These are phyloP conservation scores for Periconia macrospinosa DNA, from an alignment of 2,329 filamentous ascomycete species.

Conservation along the genomic window DNA sequence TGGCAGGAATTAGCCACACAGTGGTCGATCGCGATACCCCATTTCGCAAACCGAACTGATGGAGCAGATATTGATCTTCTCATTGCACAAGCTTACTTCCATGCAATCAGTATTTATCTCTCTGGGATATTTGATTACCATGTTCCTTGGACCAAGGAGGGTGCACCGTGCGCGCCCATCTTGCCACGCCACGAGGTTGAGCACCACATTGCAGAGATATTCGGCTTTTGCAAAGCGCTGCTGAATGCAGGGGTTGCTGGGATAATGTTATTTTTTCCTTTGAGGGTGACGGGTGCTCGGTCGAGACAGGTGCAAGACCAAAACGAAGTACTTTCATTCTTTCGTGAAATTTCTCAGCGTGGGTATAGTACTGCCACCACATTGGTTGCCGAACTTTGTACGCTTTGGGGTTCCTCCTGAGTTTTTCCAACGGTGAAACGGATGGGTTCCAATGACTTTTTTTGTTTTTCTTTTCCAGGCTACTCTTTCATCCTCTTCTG, in stretches of 20 bases:
- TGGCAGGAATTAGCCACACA: constrained; percentile 16
- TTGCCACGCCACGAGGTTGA: constrained; percentile 13
- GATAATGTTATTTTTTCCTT: constrained; percentile 26
- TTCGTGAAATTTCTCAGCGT: background rate
- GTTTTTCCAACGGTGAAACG: too few relatives aligned
- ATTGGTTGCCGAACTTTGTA: too few relatives aligned
- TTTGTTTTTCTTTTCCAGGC: too few relatives aligned
- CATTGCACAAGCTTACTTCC: constrained; percentile 20
- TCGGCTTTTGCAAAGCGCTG: constrained; percentile 17
- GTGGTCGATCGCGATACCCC: constrained; percentile 8
- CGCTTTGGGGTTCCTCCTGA: too few relatives aligned
- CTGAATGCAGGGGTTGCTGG: constrained; percentile 21
- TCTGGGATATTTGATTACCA: constrained; percentile 33
- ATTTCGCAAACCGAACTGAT: background rate
- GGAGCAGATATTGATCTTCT: constrained; percentile 15
- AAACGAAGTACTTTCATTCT: background rate
- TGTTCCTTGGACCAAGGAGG: constrained; percentile 13
- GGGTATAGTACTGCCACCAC: background rate
- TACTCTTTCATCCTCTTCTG: too few relatives aligned
- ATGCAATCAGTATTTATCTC: constrained; percentile 31
- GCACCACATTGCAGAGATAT: constrained; percentile 21
- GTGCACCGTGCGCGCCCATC: constrained; percentile 16
- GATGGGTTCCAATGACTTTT: too few relatives aligned
- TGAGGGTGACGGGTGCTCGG: constrained; percentile 27
- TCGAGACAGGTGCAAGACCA: constrained; percentile 2